phyloP scores from a whole-genome alignment of 495 filamentous ascomycete genomes.

The Penicillium salamii region DNA sequence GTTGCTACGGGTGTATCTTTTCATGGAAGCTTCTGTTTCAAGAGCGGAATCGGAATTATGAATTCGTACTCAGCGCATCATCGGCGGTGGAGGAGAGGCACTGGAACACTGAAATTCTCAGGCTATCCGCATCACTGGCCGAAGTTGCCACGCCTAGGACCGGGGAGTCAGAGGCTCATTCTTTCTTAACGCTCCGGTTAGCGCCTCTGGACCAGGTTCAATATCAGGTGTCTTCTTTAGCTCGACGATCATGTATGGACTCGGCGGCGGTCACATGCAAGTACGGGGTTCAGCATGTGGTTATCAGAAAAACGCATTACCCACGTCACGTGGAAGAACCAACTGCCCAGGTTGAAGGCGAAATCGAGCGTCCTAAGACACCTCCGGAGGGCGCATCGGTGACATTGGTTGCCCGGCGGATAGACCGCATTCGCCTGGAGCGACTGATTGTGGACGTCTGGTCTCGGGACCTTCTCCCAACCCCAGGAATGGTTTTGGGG shows the following conservation, averaged over 20 bases:
- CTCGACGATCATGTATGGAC: conserved; percentile 77
- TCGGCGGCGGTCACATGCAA: conserved; percentile 66
- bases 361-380: conserved; percentile 34
- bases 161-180: conserved; percentile 34
- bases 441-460: conserved; percentile 73
- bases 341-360: conserved; percentile 16
- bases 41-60: conserved; percentile 69
- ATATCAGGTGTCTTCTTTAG: conserved; percentile 67
- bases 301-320: conserved; percentile 85
- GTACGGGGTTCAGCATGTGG: conserved; percentile 59
- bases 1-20: conserved; percentile 79
- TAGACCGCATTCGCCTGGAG: conserved; percentile 77
- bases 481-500: conserved; percentile 75
- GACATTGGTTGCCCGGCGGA: conserved; percentile 58
- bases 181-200: conserved; percentile 62
- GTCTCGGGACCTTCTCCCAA: conserved; percentile 78
- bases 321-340: conserved; percentile 51
- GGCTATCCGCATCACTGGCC: conserved; percentile 23
- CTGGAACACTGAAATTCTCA: conserved; percentile 58
- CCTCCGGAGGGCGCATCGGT: conserved; percentile 15
- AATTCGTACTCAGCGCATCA: conserved; percentile 86
- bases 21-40: conserved; percentile 96
- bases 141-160: conserved; percentile 22
- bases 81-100: conserved; percentile 74
- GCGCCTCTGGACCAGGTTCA: conserved; percentile 71